These are phyloP conservation scores for Larix kaempferi DNA, from an alignment of 75 land plant genomes.

Conservation along the genomic window DNA sequence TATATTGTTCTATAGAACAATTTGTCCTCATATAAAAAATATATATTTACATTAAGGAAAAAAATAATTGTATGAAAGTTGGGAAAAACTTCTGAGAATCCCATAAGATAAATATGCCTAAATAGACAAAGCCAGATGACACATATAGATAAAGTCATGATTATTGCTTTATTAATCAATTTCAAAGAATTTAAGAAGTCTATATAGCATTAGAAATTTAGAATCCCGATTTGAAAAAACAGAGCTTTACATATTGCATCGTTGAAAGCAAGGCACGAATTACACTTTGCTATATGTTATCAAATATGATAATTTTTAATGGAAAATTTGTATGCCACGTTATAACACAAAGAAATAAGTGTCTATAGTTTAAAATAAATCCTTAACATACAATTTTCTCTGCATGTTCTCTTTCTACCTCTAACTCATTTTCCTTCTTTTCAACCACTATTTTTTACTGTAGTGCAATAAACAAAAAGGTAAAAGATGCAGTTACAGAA, in stretches of 20 bases:
- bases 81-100: not conserved
- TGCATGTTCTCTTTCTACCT: conserved; percentile 1
- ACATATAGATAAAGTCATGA: not conserved
- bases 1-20: not conserved
- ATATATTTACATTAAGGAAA: not conserved
- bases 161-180: not conserved
- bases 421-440: conserved; percentile 8
- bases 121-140: not conserved
- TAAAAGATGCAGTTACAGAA: not conserved
- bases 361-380: not conserved
- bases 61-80: not conserved
- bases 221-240: not conserved
- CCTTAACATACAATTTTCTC: not conserved
- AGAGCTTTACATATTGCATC: conserved; percentile 65
- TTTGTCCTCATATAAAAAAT: not conserved
- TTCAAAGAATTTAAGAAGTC: not conserved
- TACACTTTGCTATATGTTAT: not conserved
- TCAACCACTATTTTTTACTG: conserved; percentile 4
- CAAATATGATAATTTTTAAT: not conserved
- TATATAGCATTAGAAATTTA: not conserved
- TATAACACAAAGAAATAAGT: not conserved
- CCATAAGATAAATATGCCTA: not conserved
- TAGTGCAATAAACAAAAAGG: not conserved
- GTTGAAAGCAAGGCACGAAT: conserved; percentile 81
- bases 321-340: not conserved